Base-by-base conservation (phyloP, 495 filamentous ascomycete genomes). In the Diplogelasinospora grovesii region DNA sequence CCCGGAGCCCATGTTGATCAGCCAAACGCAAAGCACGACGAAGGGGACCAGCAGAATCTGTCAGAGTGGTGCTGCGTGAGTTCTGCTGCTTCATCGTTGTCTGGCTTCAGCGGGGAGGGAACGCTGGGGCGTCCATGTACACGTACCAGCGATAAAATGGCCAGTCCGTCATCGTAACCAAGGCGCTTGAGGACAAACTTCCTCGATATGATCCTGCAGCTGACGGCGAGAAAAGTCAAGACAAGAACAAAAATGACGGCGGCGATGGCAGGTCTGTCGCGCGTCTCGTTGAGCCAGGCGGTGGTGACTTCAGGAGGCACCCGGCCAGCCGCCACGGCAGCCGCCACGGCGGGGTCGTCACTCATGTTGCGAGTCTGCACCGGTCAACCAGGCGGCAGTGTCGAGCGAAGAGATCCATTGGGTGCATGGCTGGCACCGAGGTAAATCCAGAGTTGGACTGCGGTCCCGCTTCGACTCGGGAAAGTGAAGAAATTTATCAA, bases 1-100 rank as follows among this genome's bases (percentile, higher is more conserved):
- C 22, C 65, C 69, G 19, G 64, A 63, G 22, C 69, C 69, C n/a
- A 69, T 22, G 19, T 65, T 39, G 48, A 73, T 70, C 8, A 70
- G 47, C 27, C 65, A 22, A 34, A 70, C 54, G 31, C 41, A 61
- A 8, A 73, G 53, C 8, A 45, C 55, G 11, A 68, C 55, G 27
- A 70, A 62, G 3, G 54, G 20, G 14, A 67, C 57, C 33, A 68
- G 67, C 11, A 63, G 20, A 31, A 51, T 36, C 50, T 52, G 18
- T 21, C n/a, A 22, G 14, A 18, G 5, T 18, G 16, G 16, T 1
- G 20, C 26, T 8, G 10, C 18, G 31, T 33, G 14, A 33, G 31
- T 18, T 33, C 31, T 32, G n/a, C 8, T n/a, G 3, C 29, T 21
- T 19, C 22, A 28, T 39, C 8, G n/a, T n/a, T n/a, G n/a, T n/a